phyloP scores from a whole-genome alignment of 2,329 filamentous ascomycete species.

The Fusarium sp. region DNA sequence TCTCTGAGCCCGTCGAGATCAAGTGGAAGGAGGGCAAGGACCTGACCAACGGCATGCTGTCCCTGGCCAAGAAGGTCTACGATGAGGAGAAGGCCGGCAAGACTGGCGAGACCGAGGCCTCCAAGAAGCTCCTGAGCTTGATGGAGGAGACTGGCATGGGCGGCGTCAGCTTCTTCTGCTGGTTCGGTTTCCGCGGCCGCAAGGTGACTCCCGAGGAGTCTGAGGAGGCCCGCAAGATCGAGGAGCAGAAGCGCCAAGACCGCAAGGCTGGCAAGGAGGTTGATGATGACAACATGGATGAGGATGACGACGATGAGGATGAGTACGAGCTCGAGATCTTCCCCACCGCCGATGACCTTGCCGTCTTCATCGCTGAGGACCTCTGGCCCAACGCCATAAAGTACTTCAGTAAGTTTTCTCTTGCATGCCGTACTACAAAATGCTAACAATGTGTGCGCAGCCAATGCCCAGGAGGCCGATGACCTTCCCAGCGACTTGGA shows the following conservation, averaged over 20 bases:
- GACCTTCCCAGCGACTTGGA: slow-evolving; percentile 76
- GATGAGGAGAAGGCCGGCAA: slow-evolving; percentile 69
- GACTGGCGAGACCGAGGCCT: slow-evolving; percentile 62
- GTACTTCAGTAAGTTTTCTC: slow-evolving; percentile 83
- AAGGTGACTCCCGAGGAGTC: slow-evolving; percentile 82
- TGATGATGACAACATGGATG: slow-evolving; percentile 59
- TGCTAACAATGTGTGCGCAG: slow-evolving; percentile 56
- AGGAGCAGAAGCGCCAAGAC: slow-evolving; percentile 69
- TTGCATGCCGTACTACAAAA: background rate
- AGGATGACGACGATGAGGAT: slow-evolving; percentile 74
- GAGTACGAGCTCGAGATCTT: slow-evolving; percentile 86
- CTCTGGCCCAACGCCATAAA: slow-evolving; percentile 90
- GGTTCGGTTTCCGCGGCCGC: slow-evolving; percentile 85
- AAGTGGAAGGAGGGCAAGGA: slow-evolving; percentile 88
- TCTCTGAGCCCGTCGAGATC: slow-evolving; percentile 91
- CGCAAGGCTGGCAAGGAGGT: slow-evolving; percentile 67
- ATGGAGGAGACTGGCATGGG: slow-evolving; percentile 74
- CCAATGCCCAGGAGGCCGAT: slow-evolving; percentile 76
- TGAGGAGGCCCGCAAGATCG: slow-evolving; percentile 71
- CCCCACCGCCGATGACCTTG: slow-evolving; percentile 88
- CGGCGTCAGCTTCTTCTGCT: slow-evolving; percentile 86
- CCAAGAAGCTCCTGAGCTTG: slow-evolving; percentile 68
- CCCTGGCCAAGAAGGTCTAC: slow-evolving; percentile 79
- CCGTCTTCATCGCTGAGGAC: slow-evolving; percentile 86
- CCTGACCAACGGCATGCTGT: slow-evolving; percentile 84